Base-by-base conservation (phyloP, 2,329 filamentous ascomycete genomes). In the Phaeosphaeriaceae sp. region DNA sequence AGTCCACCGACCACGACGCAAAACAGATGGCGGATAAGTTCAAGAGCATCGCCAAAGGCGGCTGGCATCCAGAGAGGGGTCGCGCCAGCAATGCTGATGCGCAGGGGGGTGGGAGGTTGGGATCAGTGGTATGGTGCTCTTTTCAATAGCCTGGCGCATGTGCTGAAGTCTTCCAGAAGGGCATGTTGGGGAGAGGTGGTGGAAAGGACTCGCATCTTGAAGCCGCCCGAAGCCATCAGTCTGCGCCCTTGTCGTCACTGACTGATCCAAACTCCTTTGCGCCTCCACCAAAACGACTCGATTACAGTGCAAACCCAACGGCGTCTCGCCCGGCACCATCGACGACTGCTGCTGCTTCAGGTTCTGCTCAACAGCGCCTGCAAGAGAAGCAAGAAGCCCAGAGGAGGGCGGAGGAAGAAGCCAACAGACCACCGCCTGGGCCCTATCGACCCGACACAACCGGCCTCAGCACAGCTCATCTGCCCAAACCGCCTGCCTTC, bases 231-330 rank as follows among this genome's bases (percentile, higher is more conserved):
- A 80, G 84, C 22, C 86, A 87, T 62, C 79, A 84, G 52, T 84
- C 86, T 7, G 82, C 83, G 17, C 92, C 93, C 1, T 79, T 96
- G 45, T 83, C 87, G 9, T 83, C 86, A 3, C 83, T 97, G 27
- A 88, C 87, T 73, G 92, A 97, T 72, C 93, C 92, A 1, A 76
- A 86, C 1, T 85, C 87, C 17, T 97, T 96, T 73, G 92, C 86
- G 1, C 91, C 92, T 22, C 93, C 93, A 24, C 93, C 93, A 0
- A 93, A 87, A 68, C 90, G 71, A 60, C 76, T 81, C 56, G 80
- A 82, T 50, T 83, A 82, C 63, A 79, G 84, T 71, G 78, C 81
- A 56, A 78, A 76, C 15, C 76, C 75, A 7, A 78, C 81, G 2
- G 69, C 81, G 15, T 75, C 79, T 27, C 44, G 33, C 17, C 80